These are phyloP conservation scores for Luzula sylvatica DNA, from an alignment of 176 grass and related monocot species.

Conservation along the genomic window DNA sequence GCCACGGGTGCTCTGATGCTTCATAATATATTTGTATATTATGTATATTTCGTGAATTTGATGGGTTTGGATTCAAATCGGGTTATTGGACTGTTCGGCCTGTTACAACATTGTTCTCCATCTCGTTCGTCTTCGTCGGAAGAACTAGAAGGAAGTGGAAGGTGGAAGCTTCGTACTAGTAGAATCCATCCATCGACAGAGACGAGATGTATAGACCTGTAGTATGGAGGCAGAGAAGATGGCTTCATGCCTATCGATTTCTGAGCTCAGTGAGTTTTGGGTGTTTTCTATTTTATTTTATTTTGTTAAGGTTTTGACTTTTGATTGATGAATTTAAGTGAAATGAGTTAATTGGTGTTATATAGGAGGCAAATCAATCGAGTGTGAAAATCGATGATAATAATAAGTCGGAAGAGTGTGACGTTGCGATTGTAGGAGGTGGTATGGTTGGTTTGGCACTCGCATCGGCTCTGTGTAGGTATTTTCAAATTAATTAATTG, in stretches of 20 bases:
- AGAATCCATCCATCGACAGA: no score
- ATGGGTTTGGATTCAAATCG: no score
- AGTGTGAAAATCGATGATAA: constrained; percentile 1
- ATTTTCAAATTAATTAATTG: constrained; percentile 20
- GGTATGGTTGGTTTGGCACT: constrained; percentile 88
- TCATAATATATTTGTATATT: no score
- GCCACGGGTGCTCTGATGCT: constrained; percentile 77
- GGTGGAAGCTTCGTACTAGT: no score
- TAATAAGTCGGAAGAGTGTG: constrained; percentile 23
- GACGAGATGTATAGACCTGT: neutral
- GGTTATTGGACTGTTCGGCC: no score
- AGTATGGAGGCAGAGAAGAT: neutral
- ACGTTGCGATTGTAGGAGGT: constrained; percentile 85
- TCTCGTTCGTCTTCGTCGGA: neutral
- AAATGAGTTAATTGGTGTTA: neutral
- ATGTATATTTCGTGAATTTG: no score
- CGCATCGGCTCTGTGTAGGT: constrained; percentile 89
- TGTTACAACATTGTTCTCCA: neutral
- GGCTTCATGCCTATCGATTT: neutral
- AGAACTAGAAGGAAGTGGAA: neutral
- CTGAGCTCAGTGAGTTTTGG: neutral
- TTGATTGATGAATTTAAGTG: no score
- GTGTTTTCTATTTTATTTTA: neutral
- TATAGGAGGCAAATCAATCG: constrained; percentile 7
- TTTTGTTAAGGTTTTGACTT: neutral